Conservation (phyloP, 1,284 basidiomycete genomes). For the Apiotrichum domesticum region DNA sequence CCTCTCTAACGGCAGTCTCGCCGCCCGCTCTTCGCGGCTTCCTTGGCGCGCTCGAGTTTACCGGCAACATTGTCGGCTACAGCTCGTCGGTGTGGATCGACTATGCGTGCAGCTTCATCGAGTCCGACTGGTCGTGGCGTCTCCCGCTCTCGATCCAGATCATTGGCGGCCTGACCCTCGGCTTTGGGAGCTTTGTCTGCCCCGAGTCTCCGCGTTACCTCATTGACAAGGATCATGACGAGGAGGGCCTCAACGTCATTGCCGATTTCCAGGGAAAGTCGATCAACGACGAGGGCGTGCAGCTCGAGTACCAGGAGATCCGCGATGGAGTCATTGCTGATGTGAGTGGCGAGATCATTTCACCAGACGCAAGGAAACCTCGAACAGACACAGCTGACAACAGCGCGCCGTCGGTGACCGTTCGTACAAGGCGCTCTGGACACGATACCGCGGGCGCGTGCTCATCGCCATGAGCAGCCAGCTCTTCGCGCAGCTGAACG, state of each 20-base stretch:
- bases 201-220: conserved; percentile 94
- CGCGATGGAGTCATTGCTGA: conserved; percentile 78
- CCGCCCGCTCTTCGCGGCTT: conserved; percentile 62
- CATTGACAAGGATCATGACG: conserved; percentile 81
- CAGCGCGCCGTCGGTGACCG: conserved; percentile 68
- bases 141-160: conserved; percentile 81
- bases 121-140: conserved; percentile 75
- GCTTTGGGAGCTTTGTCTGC: conserved; percentile 73
- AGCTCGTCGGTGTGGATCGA: conserved; percentile 96
- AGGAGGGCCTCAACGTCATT: conserved; percentile 78
- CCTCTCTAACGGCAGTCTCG: conserved; percentile 17
- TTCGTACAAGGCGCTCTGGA: conserved; percentile 81
- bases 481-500: conserved; percentile 92
- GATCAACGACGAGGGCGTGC: conserved; percentile 63
- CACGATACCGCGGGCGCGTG: conserved; percentile 77
- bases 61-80: conserved; percentile 88
- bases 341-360: conserved; percentile 49
- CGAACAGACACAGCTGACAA: neutral
- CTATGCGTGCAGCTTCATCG: conserved; percentile 84
- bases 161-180: conserved; percentile 77
- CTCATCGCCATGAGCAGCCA: conserved; percentile 96
- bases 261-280: conserved; percentile 85
- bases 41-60: conserved; percentile 95
- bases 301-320: conserved; percentile 86
- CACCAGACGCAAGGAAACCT: too few relatives aligned